A percentile compares a stretch with the other conserved stretches of the same genome.
Evolutionary conservation across 441 rosid species (phyloP).

Genomic region (Syzygium malaccense): DNA sequence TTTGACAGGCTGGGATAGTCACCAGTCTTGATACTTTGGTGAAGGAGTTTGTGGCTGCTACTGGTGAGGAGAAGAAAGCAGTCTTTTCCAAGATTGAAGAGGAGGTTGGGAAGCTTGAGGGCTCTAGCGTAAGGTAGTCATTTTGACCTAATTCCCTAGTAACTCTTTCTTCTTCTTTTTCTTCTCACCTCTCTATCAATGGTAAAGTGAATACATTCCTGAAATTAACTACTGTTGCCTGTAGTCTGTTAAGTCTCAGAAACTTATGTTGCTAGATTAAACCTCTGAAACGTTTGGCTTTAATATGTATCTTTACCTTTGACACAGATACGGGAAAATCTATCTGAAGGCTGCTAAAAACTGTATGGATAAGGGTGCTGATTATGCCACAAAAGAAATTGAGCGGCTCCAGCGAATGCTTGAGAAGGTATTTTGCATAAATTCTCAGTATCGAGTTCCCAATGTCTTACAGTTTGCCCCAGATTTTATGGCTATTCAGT

Average conservation of each 20-base stretch:
- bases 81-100: conserved; percentile 55
- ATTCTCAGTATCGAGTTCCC: neutral
- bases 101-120: conserved; percentile 68
- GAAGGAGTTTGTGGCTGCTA: conserved; percentile 75
- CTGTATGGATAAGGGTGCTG: conserved; percentile 70
- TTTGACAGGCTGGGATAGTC: conserved; percentile 72
- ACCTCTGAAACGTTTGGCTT: neutral
- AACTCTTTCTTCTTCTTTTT: neutral
- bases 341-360: conserved; percentile 70
- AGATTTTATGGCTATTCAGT: neutral
- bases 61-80: conserved; percentile 65
- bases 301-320: neutral
- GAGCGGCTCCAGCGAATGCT: conserved; percentile 82
- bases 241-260: neutral
- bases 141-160: neutral
- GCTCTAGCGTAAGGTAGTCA: conserved; percentile 53
- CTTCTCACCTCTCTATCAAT: neutral
- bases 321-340: conserved; percentile 59
- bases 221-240: neutral
- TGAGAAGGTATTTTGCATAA: conserved; percentile 37
- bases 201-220: neutral
- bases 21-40: conserved; percentile 69
- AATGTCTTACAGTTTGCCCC: neutral
- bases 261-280: neutral
- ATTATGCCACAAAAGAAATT: conserved; percentile 62